These are phyloP conservation scores for Coemansia biformis DNA, from an alignment of 192 early-diverging fungal species.

Conservation along the genomic window DNA sequence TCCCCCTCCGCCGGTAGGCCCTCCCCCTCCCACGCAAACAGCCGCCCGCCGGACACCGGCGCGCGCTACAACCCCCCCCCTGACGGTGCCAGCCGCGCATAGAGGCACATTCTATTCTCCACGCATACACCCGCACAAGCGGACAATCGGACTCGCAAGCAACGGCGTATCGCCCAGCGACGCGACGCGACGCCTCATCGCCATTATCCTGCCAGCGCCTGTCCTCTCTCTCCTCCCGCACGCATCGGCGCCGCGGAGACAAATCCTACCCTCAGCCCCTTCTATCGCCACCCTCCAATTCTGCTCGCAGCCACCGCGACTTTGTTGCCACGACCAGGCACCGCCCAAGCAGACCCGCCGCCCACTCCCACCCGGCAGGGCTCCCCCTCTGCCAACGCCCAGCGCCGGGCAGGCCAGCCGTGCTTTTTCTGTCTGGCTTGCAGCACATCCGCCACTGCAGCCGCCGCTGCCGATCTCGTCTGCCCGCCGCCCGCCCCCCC, in stretches of 20 bases:
- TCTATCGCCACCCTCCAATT: constrained; percentile 8
- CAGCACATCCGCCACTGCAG: too few species aligned
- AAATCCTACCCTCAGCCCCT: neutral
- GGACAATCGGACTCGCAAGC: constrained; percentile 7
- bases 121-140: constrained; percentile 9
- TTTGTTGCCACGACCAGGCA: too few species aligned
- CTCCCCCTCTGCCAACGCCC: too few species aligned
- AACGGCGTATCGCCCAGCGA: constrained; percentile 4
- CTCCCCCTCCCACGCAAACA: too few species aligned
- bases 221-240: constrained; percentile 5
- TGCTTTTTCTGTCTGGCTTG: too few species aligned
- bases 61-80: constrained; percentile 4
- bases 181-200: constrained; percentile 4
- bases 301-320: neutral
- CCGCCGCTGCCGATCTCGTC: too few species aligned
- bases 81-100: constrained; percentile 1
- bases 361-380: too few species aligned
- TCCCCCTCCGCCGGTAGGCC: too few species aligned
- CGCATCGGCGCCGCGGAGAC: neutral
- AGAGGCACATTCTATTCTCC: constrained; percentile 9
- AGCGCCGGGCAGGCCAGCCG: too few species aligned
- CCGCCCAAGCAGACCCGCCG: too few species aligned
- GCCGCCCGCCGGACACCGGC: too few species aligned
- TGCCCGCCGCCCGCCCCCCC: too few species aligned
- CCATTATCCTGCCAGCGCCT: constrained; percentile 6